Percentiles rank a stretch among this genome's conserved stretches.
phyloP scores from a whole-genome alignment of 768 basidiomycete species.

The Gelatoporia subvermispora region DNA sequence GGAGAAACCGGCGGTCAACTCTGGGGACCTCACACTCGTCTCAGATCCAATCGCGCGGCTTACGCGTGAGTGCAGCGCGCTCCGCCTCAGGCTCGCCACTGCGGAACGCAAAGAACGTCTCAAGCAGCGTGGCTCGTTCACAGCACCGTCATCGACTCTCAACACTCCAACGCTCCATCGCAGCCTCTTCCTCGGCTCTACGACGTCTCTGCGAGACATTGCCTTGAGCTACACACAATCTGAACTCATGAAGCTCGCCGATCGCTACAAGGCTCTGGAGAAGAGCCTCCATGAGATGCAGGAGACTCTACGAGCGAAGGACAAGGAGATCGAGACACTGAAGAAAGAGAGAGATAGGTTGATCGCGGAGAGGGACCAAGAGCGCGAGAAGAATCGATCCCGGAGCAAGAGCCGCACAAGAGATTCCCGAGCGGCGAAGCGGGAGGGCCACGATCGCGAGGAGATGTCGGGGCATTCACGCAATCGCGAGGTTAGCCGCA shows the following conservation, averaged over 20 bases:
- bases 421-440: constrained; percentile 1
- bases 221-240: constrained; percentile 9
- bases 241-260: constrained; percentile 47
- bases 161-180: constrained; percentile 10
- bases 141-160: constrained; percentile 15
- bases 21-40: constrained; percentile 29
- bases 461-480: constrained; percentile 6
- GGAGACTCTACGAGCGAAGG: constrained; percentile 52
- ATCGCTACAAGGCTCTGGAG: constrained; percentile 60
- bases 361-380: constrained; percentile 23
- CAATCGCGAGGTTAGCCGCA: constrained; percentile 16
- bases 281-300: constrained; percentile 59
- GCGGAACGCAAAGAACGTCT: constrained; percentile 30
- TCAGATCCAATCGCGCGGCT: constrained; percentile 36
- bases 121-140: constrained; percentile 8
- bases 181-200: constrained; percentile 3
- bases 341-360: constrained; percentile 34
- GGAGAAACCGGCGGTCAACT: constrained; percentile 16
- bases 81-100: constrained; percentile 38
- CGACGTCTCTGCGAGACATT: constrained; percentile 10
- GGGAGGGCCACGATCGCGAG: not conserved
- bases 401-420: constrained; percentile 9
- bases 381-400: constrained; percentile 12
- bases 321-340: constrained; percentile 55
- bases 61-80: constrained; percentile 39